Evolutionary conservation across 192 early-diverging fungal species (phyloP).

Genomic region (Gryganskiella cystojenkinii): DNA sequence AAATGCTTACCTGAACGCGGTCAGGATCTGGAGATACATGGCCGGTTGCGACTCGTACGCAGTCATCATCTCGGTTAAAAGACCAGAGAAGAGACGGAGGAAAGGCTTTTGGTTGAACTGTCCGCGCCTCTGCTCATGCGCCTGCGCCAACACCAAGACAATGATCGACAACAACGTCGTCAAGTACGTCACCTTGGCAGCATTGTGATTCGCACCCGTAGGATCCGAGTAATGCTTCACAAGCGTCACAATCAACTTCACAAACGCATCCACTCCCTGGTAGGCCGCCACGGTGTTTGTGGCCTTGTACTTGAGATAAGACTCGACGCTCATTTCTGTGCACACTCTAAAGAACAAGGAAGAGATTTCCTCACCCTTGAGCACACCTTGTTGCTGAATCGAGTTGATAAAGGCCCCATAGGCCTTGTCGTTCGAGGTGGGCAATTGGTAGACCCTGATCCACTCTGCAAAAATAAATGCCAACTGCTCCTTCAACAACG

Average conservation of each 20-base stretch:
- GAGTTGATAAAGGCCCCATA: slow-evolving; percentile 74
- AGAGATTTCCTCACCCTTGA: slow-evolving; percentile 80
- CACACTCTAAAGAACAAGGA: slow-evolving; percentile 93
- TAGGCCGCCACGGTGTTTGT: slow-evolving; percentile 64
- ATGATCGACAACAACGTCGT: slow-evolving; percentile 90
- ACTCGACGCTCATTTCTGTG: slow-evolving; percentile 85
- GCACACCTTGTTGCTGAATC: slow-evolving; percentile 80
- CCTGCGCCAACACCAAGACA: slow-evolving; percentile 84
- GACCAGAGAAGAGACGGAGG: slow-evolving; percentile 86
- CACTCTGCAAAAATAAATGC: slow-evolving; percentile 81
- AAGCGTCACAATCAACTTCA: slow-evolving; percentile 85
- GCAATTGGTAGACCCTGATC: slow-evolving; percentile 78
- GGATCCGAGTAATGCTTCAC: slow-evolving; percentile 78
- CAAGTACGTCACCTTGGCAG: slow-evolving; percentile 71
- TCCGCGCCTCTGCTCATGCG: slow-evolving; percentile 81
- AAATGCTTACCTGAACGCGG: slow-evolving; percentile 70
- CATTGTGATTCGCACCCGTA: slow-evolving; percentile 61
- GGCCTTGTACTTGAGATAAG: slow-evolving; percentile 71
- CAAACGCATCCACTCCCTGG: slow-evolving; percentile 93
- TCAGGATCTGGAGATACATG: slow-evolving; percentile 81
- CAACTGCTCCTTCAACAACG: slow-evolving; percentile 68
- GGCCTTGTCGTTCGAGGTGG: slow-evolving; percentile 76
- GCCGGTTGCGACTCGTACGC: slow-evolving; percentile 68
- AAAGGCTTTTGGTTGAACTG: slow-evolving; percentile 92
- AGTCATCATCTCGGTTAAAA: slow-evolving; percentile 83